Conservation (phyloP, 192 early-diverging fungal genomes). For the Backusella tuberculispora region DNA sequence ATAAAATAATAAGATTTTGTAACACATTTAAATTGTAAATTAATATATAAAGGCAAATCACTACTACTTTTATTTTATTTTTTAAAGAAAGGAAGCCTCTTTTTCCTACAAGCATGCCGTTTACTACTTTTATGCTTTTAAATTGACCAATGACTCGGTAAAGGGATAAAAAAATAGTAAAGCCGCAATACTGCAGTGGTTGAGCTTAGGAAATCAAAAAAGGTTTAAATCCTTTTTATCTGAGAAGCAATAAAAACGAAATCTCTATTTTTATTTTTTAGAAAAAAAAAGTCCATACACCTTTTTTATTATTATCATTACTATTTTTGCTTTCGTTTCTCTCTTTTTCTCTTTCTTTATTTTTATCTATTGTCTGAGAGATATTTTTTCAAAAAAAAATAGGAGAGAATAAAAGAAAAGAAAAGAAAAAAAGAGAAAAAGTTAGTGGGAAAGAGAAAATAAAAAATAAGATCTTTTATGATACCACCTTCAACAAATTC, state of each 20-base stretch:
- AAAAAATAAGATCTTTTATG: background rate
- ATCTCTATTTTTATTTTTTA: slow-evolving; percentile 1
- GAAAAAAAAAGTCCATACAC: background rate
- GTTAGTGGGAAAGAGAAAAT: background rate
- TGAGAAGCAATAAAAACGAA: slow-evolving; percentile 11
- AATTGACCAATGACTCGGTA: background rate
- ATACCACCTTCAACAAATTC: background rate
- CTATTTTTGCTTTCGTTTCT: background rate
- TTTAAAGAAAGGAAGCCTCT: background rate
- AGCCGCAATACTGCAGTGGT: background rate
- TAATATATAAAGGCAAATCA: too few species aligned
- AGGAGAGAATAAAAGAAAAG: background rate
- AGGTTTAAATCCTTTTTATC: slow-evolving; percentile 7
- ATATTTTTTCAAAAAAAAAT: background rate
- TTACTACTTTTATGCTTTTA: too few species aligned
- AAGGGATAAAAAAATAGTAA: background rate
- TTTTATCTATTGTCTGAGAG: background rate
- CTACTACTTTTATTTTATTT: background rate
- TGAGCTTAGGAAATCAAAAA: background rate
- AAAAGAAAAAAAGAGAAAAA: background rate
- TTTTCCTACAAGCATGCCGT: too few species aligned
- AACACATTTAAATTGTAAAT: too few species aligned
- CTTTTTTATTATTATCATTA: background rate
- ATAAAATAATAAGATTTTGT: too few species aligned
- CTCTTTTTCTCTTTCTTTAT: background rate